Base-by-base conservation (phyloP, 257 asterid genomes). In the Primulina huaijiensis region DNA sequence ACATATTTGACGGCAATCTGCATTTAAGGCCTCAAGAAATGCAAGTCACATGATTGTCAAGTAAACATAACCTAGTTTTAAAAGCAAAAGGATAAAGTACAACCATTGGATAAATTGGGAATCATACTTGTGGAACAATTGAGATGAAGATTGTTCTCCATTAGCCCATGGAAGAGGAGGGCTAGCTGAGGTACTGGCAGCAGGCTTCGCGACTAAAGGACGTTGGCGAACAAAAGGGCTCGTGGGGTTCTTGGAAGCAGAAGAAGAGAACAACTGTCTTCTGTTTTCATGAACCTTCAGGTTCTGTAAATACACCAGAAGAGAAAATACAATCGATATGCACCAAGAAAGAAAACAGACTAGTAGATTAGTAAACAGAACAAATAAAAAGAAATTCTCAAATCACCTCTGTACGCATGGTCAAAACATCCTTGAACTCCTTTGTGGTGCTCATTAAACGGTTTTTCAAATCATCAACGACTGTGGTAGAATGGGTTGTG, bases 221-320 rank as follows among this genome's bases (percentile, higher is more conserved):
- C 89, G 92, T 78, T 90, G 94, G 67, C 96, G 89, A 66, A 83
- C 80, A 63, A 88, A 90, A 65, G 97, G 89, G 79, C 87, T 88
- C 56, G 92, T 63, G 37, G 92, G 62, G 55, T 83, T 92, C 58
- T 87, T 87, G 72, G 92, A 68, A 43, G 85, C 82, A 35, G 84
- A 76, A 30, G 94, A 84, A 72, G 95, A 84, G 73, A 87, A 84
- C 62, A 88, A 67, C 20, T 90, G 96, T 67, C 94, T 77, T 75
- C 96, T 80, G 74, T 85, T 87, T 76, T 87, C 96, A 29, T 89
- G 96, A 77, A 84, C 90, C 78, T 90, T 90, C 83, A 89, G 66
- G 72, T 90, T 88, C 97, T 89, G 81, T 72, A 53, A 19, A 69
- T 62, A 46, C 64, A 27, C 53, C 64, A 76, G 31, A 68, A 67